Percentiles rank a stretch among this genome's conserved stretches.
phyloP scores from a whole-genome alignment of 768 basidiomycete species.

The Amanita fuliginea region DNA sequence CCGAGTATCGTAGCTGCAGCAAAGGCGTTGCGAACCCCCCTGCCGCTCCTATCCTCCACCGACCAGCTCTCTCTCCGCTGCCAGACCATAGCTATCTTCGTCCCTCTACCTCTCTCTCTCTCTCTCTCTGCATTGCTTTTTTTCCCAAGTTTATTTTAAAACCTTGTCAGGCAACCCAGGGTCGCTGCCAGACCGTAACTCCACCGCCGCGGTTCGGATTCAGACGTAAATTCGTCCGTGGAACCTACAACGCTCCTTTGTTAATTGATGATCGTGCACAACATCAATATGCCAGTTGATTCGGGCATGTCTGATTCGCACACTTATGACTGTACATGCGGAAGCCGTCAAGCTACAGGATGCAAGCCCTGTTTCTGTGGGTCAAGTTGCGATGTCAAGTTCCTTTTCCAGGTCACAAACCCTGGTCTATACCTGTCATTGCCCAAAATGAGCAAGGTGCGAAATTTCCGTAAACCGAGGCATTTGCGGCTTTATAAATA shows the following conservation, averaged over 20 bases:
- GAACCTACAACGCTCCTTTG: conserved; percentile 13
- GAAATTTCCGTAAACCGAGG: conserved; percentile 8
- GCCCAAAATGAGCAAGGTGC: not conserved
- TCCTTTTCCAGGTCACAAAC: conserved; percentile 1
- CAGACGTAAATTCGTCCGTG: conserved; percentile 23
- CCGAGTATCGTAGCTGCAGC: conserved; percentile 13
- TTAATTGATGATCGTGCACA: conserved; percentile 5
- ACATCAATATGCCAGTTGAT: not conserved
- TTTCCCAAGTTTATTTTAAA: not conserved
- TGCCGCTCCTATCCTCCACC: not conserved
- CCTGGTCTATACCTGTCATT: conserved; percentile 1
- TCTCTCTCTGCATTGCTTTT: not conserved
- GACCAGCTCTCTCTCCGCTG: not conserved
- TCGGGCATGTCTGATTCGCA: conserved; percentile 2
- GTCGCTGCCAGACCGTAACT: conserved; percentile 2
- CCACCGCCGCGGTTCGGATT: conserved; percentile 29
- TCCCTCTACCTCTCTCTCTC: not conserved
- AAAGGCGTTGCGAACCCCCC: not conserved
- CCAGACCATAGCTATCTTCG: not conserved
- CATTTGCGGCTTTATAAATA: conserved; percentile 2
- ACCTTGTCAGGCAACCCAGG: conserved; percentile 2
- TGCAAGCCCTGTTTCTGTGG: not conserved
- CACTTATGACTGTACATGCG: conserved; percentile 4
- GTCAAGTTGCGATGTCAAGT: not conserved
- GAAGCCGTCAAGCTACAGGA: conserved; percentile 2